Percentiles rank a stretch among this genome's conserved stretches.
Conservation (phyloP, 208 protist genomes). For the Blastocrithidia nonstop region DNA sequence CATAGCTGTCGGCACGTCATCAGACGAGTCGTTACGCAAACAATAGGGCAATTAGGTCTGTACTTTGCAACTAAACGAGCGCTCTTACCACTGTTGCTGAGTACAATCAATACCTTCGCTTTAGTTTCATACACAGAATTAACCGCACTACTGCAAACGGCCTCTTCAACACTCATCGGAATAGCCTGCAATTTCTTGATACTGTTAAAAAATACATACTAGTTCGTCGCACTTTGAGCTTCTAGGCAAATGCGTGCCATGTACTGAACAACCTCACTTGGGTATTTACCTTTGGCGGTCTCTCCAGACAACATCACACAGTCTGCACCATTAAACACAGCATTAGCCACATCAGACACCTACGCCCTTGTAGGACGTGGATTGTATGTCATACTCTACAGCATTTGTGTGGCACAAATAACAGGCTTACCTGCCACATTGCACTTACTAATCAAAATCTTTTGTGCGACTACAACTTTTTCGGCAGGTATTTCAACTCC, state of each 20-base stretch:
- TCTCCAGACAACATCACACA: constrained; percentile 98
- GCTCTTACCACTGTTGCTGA: constrained; percentile 87
- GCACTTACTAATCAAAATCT: constrained; percentile 98
- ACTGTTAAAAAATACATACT: constrained; percentile 71
- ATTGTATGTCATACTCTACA: constrained; percentile 95
- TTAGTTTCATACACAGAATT: constrained; percentile 88
- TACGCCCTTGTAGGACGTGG: constrained; percentile 98
- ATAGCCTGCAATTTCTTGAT: constrained; percentile 74
- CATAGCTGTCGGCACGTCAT: constrained; percentile 77
- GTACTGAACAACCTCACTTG: constrained; percentile 90
- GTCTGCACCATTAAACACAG: constrained; percentile 97
- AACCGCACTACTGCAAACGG: constrained; percentile 88
- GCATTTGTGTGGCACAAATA: constrained; percentile 98
- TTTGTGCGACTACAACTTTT: constrained; percentile 96
- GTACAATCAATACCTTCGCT: constrained; percentile 80
- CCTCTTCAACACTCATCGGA: constrained; percentile 73
- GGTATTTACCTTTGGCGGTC: constrained; percentile 96
- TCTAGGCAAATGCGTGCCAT: constrained; percentile 89
- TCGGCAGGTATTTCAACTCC: constrained; percentile 97
- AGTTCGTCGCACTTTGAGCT: constrained; percentile 67
- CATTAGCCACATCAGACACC: constrained; percentile 95
- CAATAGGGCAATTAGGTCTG: constrained; percentile 87
- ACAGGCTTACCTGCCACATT: constrained; percentile 96
- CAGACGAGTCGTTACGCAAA: constrained; percentile 83
- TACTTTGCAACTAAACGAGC: constrained; percentile 94